Base-by-base conservation (phyloP, 2,329 filamentous ascomycete species). In the Bipolaris sorokiniana region DNA sequence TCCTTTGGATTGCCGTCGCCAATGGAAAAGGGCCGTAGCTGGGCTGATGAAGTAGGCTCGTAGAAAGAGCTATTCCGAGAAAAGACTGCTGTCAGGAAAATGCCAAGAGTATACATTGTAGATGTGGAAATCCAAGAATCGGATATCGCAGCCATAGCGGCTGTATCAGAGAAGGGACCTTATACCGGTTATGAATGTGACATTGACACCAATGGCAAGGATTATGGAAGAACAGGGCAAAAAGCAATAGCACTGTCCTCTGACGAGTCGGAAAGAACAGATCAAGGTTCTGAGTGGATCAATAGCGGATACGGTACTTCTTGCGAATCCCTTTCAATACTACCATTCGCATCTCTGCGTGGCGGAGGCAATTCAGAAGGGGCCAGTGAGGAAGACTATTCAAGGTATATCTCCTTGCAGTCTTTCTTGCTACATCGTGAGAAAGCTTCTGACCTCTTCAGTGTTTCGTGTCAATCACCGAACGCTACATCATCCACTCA, bases 41-140 rank as follows among this genome's bases (percentile, higher is more conserved):
- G 79, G 79, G 79, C 79, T 2, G 79, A 81, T 66, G 78, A 81
- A 60, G 77, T 80, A 13, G 78, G 53, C 46, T 62, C 63, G 16
- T 65, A 65, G 61, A 11, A 48, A 28, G 49, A 42, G 41, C 31
- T 7, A 77, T 54, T 26, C 18, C 22, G 13, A 6, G 22, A 36
- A 5, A 2, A 15, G 20, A 18, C 10, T 10, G 7, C 9, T 9
- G 7, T n/a, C 2, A 46, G 42, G 11, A 4, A 10, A 46, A 10
- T 31, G n/a, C 26, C 20, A 10, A 38, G n/a, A 18, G 22, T 26
- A 18, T 26, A 48, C 22, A 36, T 7, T 5, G 26, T 48, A 38
- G 22, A 26, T 28, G n/a, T 16, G 15, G 46, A 11, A 7, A 13
- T 38, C 33, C 23, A 38, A 28, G 33, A 37, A 13, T 34, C 7